Evolutionary conservation across 1,284 basidiomycete species (phyloP).

Genomic region (Mycosarcoma maydis): DNA sequence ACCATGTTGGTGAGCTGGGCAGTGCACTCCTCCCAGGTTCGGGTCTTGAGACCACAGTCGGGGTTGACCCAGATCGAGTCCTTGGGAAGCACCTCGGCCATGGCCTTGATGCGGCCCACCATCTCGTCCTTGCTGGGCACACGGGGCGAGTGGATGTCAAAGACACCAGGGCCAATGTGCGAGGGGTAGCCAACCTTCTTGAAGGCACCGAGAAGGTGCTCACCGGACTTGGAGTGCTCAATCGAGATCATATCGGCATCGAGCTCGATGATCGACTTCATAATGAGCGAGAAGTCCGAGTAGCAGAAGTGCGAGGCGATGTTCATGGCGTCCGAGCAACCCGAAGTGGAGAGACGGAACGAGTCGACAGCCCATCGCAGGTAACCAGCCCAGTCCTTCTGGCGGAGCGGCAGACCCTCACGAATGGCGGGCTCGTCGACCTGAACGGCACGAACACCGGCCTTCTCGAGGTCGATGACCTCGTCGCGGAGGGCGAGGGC

Average conservation of each 20-base stretch:
- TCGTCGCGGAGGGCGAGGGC: slow-evolving; percentile 98
- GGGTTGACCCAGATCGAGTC: slow-evolving; percentile 83
- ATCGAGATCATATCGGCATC: slow-evolving; percentile 99
- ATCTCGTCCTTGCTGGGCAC: slow-evolving; percentile 88
- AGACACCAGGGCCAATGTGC: slow-evolving; percentile 91
- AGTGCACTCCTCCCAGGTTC: slow-evolving; percentile 73
- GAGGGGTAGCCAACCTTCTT: slow-evolving; percentile 95
- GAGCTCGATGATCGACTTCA: slow-evolving; percentile 94
- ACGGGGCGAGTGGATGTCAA: slow-evolving; percentile 99
- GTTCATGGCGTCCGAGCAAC: slow-evolving; percentile 64
- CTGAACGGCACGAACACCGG: slow-evolving; percentile 96
- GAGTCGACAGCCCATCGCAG: slow-evolving; percentile 67
- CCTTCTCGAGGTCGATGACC: slow-evolving; percentile 96
- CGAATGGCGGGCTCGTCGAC: slow-evolving; percentile 99
- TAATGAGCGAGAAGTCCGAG: slow-evolving; percentile 89
- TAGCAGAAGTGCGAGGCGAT: slow-evolving; percentile 67
- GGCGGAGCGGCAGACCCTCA: slow-evolving; percentile 76
- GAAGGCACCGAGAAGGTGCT: slow-evolving; percentile 93
- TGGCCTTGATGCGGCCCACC: slow-evolving; percentile 86
- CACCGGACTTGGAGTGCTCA: slow-evolving; percentile 74
- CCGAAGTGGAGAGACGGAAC: slow-evolving; percentile 64
- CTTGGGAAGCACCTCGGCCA: slow-evolving; percentile 69
- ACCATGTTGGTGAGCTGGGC: slow-evolving; percentile 67
- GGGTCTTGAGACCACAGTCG: slow-evolving; percentile 73
- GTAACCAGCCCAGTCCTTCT: slow-evolving; percentile 64